Evolutionary conservation across 2,329 filamentous ascomycete genomes (phyloP).

Genomic region (Sarocladiaceae sp.): DNA sequence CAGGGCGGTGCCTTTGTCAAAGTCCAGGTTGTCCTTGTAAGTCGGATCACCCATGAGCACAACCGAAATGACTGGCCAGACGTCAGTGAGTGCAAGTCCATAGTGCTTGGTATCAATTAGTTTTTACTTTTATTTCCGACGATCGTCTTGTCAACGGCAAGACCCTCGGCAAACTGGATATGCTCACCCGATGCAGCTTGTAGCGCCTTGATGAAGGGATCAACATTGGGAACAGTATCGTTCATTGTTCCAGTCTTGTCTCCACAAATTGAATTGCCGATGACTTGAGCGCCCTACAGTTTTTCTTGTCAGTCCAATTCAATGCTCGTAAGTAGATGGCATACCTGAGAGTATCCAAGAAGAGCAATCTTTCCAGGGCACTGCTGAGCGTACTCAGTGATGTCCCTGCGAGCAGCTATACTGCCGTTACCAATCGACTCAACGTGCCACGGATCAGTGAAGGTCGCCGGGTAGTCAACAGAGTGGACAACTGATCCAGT

Average conservation of each 20-base stretch:
- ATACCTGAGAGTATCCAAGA: not conserved
- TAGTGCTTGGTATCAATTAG: too few relatives aligned
- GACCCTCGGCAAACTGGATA: not conserved
- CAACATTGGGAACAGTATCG: not conserved
- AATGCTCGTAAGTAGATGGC: not conserved
- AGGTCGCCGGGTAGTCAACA: not conserved
- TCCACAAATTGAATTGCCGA: not conserved
- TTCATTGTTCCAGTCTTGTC: not conserved
- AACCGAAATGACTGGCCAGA: not conserved
- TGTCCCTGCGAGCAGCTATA: not conserved
- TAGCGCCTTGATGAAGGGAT: not conserved
- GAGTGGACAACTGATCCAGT: not conserved
- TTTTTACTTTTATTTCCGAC: not conserved
- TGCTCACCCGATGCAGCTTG: not conserved
- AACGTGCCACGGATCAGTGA: not conserved
- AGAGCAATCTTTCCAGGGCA: conserved; percentile 1
- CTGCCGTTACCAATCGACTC: not conserved
- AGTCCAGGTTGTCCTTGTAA: not conserved
- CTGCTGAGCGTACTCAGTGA: not conserved
- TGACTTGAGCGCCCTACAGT: not conserved
- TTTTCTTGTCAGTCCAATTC: not conserved
- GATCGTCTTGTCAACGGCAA: not conserved
- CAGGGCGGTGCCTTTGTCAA: not conserved
- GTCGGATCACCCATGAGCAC: conserved; percentile 3
- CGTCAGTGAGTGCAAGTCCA: too few relatives aligned